Evolutionary conservation across 2,329 filamentous ascomycete genomes (phyloP).

Genomic region (Penicillium sp.): DNA sequence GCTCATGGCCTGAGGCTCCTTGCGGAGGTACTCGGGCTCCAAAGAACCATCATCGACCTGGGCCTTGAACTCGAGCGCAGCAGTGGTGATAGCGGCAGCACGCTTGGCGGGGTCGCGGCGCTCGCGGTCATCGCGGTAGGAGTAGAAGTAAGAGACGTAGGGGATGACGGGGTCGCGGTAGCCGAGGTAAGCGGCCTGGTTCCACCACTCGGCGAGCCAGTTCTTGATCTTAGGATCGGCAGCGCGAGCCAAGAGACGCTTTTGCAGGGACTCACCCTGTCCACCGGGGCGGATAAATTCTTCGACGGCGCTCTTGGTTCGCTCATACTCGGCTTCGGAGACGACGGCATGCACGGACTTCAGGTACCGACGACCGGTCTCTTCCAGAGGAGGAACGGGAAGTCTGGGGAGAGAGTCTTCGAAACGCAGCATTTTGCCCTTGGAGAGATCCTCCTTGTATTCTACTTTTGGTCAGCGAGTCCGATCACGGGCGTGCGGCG

Average conservation of each 20-base stretch:
- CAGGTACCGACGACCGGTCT: conserved; percentile 61
- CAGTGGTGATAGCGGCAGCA: conserved; percentile 82
- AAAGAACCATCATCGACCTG: conserved; percentile 77
- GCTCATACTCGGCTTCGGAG: conserved; percentile 55
- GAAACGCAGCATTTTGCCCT: conserved; percentile 63
- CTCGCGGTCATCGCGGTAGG: conserved; percentile 86
- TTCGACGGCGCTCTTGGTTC: conserved; percentile 72
- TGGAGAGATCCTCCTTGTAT: conserved; percentile 61
- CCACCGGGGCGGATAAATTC: conserved; percentile 88
- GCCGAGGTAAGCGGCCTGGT: conserved; percentile 82
- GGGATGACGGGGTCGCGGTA: conserved; percentile 96
- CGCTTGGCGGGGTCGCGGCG: conserved; percentile 86
- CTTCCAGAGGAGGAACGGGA: conserved; percentile 61
- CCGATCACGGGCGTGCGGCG: not conserved
- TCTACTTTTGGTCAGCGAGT: conserved; percentile 41
- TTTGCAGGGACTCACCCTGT: conserved; percentile 76
- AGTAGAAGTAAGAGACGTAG: conserved; percentile 99
- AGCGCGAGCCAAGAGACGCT: conserved; percentile 74
- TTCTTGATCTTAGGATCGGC: conserved; percentile 80
- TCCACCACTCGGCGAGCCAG: conserved; percentile 99
- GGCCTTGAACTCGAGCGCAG: conserved; percentile 88
- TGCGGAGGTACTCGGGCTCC: conserved; percentile 99
- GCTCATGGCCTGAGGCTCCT: conserved; percentile 95
- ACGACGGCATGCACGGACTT: conserved; percentile 64
- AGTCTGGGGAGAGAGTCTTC: conserved; percentile 62